Conservation (phyloP, 306 rosid genomes). For the Boehmeria nivea region DNA sequence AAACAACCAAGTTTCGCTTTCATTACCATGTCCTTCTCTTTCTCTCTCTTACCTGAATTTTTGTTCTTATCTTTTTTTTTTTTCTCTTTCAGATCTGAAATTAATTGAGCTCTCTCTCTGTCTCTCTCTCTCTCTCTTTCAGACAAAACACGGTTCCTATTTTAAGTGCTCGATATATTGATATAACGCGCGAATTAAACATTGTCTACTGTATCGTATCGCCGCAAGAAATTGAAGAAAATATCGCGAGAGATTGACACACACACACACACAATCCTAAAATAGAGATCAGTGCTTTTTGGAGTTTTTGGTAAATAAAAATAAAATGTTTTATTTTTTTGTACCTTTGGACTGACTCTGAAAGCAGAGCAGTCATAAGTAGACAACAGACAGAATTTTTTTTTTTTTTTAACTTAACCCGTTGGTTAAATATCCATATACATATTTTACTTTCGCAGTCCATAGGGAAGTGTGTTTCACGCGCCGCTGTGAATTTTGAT, state of each 20-base stretch:
- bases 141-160: neutral
- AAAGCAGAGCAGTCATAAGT: conserved; percentile 10
- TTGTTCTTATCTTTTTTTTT: conserved; percentile 16
- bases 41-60: conserved; percentile 14
- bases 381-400: conserved; percentile 8
- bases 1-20: conserved; percentile 6
- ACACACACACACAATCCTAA: neutral
- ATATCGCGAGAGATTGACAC: neutral
- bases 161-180: neutral
- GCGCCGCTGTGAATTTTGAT: neutral
- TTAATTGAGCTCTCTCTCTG: neutral
- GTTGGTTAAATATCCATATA: neutral
- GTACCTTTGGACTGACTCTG: conserved; percentile 5
- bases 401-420: conserved; percentile 1
- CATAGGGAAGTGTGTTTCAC: neutral
- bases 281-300: neutral
- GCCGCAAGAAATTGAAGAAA: neutral
- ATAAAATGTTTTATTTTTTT: neutral
- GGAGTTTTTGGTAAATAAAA: neutral
- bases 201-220: neutral
- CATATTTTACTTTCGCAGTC: neutral
- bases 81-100: conserved; percentile 35
- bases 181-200: no score
- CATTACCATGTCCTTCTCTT: conserved; percentile 8
- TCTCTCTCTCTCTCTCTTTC: conserved; percentile 9